Evolutionary conservation across 495 filamentous ascomycete species (phyloP).

Genomic region (Chaetomium tenue): DNA sequence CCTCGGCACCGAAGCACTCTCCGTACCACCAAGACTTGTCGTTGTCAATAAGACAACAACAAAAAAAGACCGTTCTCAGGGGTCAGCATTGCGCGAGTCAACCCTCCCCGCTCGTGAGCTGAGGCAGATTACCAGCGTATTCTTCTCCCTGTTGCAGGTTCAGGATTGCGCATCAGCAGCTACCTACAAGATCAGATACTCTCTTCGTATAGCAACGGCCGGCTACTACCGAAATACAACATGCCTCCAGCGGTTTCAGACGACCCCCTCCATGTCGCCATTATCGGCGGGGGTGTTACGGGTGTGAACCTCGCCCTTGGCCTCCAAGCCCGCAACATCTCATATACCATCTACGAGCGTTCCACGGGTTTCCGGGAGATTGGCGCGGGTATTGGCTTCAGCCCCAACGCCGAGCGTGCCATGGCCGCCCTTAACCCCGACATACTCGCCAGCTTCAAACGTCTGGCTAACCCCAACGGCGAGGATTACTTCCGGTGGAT

Average conservation of each 20-base stretch:
- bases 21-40: too few relatives aligned
- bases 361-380: constrained; percentile 53
- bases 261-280: constrained; percentile 46
- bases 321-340: constrained; percentile 51
- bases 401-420: constrained; percentile 57
- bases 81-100: too few relatives aligned
- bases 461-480: constrained; percentile 39
- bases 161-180: too few relatives aligned
- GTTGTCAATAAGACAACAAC: too few relatives aligned
- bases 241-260: constrained; percentile 23
- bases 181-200: too few relatives aligned
- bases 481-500: constrained; percentile 49
- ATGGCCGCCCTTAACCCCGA: constrained; percentile 51
- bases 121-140: too few relatives aligned
- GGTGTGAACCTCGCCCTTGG: constrained; percentile 57
- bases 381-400: constrained; percentile 59
- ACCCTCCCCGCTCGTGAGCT: too few relatives aligned
- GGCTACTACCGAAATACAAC: neutral
- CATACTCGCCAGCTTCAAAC: constrained; percentile 36
- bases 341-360: constrained; percentile 57
- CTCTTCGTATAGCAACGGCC: too few relatives aligned
- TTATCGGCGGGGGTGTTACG: constrained; percentile 61
- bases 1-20: too few relatives aligned
- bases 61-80: too few relatives aligned
- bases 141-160: too few relatives aligned